Conservation (phyloP, 169 alveolate genomes). For the Plasmodium coatneyi region DNA sequence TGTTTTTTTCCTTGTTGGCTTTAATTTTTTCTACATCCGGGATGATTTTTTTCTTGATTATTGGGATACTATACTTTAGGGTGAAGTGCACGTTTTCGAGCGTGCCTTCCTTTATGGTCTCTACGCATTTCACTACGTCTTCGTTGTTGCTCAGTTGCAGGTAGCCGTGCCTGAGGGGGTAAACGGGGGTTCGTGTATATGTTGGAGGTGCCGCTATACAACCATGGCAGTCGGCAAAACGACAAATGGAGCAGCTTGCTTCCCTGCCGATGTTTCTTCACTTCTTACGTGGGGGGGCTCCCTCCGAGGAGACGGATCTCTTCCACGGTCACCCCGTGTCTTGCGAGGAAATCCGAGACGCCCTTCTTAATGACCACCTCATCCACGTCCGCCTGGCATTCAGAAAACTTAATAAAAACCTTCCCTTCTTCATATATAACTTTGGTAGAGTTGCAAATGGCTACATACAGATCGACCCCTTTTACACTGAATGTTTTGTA, state of each 20-base stretch:
- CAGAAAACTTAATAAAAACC: conserved; percentile 76
- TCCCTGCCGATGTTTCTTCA: not conserved
- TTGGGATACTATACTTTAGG: conserved; percentile 70
- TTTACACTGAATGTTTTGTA: conserved; percentile 16
- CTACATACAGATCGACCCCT: not conserved
- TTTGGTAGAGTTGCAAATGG: conserved; percentile 78
- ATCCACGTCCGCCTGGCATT: conserved; percentile 44
- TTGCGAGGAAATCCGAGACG: conserved; percentile 65
- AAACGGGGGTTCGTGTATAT: not conserved
- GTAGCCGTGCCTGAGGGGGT: conserved; percentile 76
- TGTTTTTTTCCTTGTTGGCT: conserved; percentile 50
- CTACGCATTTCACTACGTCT: conserved; percentile 75
- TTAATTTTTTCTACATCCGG: conserved; percentile 79
- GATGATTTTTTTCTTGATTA: conserved; percentile 76
- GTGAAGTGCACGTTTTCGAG: conserved; percentile 32
- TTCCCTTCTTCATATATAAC: conserved; percentile 81
- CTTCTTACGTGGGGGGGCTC: not conserved
- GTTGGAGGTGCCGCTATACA: too few species aligned
- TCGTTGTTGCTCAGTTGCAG: conserved; percentile 76
- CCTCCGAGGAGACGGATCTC: not conserved
- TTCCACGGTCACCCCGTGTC: conserved; percentile 57
- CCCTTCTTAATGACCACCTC: conserved; percentile 52
- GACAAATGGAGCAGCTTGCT: not conserved
- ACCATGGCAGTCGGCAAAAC: too few species aligned
- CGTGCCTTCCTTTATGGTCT: conserved; percentile 42